phyloP scores from a whole-genome alignment of 2,329 filamentous ascomycete genomes.

The Verticillium nonalfalfae region DNA sequence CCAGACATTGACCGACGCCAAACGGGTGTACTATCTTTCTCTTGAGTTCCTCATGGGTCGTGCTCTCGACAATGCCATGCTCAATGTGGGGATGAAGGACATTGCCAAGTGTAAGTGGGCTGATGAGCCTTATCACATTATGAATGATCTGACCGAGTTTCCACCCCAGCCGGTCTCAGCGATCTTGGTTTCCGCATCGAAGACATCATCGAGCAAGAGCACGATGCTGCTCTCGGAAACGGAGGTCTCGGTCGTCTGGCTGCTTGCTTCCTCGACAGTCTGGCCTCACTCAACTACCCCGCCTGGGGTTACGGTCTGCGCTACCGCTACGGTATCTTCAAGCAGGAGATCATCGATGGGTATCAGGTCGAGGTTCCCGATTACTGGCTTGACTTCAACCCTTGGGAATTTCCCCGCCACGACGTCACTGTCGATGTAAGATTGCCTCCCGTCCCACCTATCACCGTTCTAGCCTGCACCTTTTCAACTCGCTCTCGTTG shows the following conservation, averaged over 20 bases:
- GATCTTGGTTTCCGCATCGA: constrained; percentile 97
- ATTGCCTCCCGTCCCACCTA: not conserved
- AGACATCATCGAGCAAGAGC: constrained; percentile 89
- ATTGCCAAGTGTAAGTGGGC: constrained; percentile 62
- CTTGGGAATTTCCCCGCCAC: constrained; percentile 95
- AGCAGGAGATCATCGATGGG: constrained; percentile 96
- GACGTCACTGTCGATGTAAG: constrained; percentile 85
- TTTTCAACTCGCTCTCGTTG: too few relatives aligned
- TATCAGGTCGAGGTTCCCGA: constrained; percentile 98
- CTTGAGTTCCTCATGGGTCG: constrained; percentile 97
- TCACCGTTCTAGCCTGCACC: too few relatives aligned
- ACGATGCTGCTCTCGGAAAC: constrained; percentile 93
- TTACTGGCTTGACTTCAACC: constrained; percentile 99
- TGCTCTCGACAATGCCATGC: constrained; percentile 95
- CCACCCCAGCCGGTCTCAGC: constrained; percentile 63
- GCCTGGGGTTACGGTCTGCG: constrained; percentile 96
- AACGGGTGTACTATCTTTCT: constrained; percentile 95
- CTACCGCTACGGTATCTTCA: constrained; percentile 98
- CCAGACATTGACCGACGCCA: constrained; percentile 84
- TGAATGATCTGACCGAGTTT: constrained; percentile 10
- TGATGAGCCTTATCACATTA: not conserved
- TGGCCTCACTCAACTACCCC: constrained; percentile 90
- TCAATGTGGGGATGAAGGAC: constrained; percentile 87
- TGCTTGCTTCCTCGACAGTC: constrained; percentile 93
- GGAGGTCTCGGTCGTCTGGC: constrained; percentile 91